Evolutionary conservation across 768 basidiomycete genomes (phyloP), one percentile per base, ranked within the genome.

Genomic region (Psilocybe sp.): DNA sequence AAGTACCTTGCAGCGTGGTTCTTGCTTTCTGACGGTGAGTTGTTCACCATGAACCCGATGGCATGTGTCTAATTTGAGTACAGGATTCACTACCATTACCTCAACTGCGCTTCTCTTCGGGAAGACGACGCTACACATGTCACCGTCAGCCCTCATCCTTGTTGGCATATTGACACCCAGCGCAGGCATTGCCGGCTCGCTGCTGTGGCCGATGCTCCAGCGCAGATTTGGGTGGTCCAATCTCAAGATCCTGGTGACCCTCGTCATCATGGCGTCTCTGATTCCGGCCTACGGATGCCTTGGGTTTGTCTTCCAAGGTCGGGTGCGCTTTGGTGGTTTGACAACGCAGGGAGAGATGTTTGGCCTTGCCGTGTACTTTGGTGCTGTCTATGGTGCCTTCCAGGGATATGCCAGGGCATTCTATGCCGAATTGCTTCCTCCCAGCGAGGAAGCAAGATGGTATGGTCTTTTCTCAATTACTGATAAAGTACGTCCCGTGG

Each of bases 1-100:
- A 79, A 79, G 56, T 98, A 92, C 59, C 84, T 98, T 38, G 80
- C 85, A 5, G 92, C 96, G 0, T 98, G 95, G 94, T 95, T 97
- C 64, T 76, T 98, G 11, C 80, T 98, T 18, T 92, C 89, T 1
- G 95, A 98, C 60, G 91, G 92, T 89, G 46, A 39, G 79, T 66
- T 19, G 34, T 34, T 23, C 1, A 19, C 14, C 35, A 31, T 37
- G 4, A 14, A 31, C 51, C 9, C 12, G 13, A 34, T 6, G 11
- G 28, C 1, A 15, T 23, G 14, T 18, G 9, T 35, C 14, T 31
- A 48, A 18, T 18, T 18, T 19, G n/a, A 12, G 4, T 28, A 7
- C 35, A 92, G 91, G 87, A 1, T 94, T 95, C 68, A 91, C 94
- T 2, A 97, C 95, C 0, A 87, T 97, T 40, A 93, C 92, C 0